Evolutionary conservation across 2,329 filamentous ascomycete genomes (phyloP), one percentile per base, ranked within the genome.

Genomic region (Penicillium freii): DNA sequence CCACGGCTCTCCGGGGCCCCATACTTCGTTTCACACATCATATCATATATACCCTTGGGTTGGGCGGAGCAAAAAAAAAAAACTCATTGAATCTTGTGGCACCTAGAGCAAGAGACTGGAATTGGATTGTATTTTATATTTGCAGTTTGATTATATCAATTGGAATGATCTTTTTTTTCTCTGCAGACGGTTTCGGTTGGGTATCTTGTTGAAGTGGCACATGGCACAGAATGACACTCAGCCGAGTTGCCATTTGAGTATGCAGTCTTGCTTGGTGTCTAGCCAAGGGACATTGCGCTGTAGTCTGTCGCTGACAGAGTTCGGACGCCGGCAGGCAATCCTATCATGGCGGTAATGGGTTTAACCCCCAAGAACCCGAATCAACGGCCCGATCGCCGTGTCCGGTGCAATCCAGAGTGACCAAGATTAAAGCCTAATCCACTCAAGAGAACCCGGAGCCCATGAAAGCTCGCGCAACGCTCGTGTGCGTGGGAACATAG

Each of bases 11-110:
- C 42, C 33, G 42, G 25, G 31, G 21, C 8, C 21, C 38, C 43
- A 56, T 57, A 53, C 39, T 57, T 60, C 40, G 54, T 62, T 60
- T 46, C 39, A 54, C 44, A 54, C 58, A 58, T 43, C 60, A 62
- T 50, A 59, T 58, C 54, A 62, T 58, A 64, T 64, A 69, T 68
- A 70, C 66, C 66, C 69, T 64, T 53, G 61, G 63, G 58, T 63
- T 58, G 58, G 59, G 47, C 58, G 64, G 66, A 67, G 57, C 56
- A 59, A 62, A 59, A 60, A 60, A 60, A 31, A 67, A 55, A 58
- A 59, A 63, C 4, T 13, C 51, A 56, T 48, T 43, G 54, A 29
- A 51, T 60, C 40, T 54, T 46, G 57, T 62, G 60, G 59, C 62
- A 63, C 58, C 50, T 61, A 68, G 64, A 68, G 55, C 60, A 56